These are phyloP conservation scores for Barbatosphaeria neglecta DNA, from an alignment of 495 filamentous ascomycete species.

Conservation along the genomic window DNA sequence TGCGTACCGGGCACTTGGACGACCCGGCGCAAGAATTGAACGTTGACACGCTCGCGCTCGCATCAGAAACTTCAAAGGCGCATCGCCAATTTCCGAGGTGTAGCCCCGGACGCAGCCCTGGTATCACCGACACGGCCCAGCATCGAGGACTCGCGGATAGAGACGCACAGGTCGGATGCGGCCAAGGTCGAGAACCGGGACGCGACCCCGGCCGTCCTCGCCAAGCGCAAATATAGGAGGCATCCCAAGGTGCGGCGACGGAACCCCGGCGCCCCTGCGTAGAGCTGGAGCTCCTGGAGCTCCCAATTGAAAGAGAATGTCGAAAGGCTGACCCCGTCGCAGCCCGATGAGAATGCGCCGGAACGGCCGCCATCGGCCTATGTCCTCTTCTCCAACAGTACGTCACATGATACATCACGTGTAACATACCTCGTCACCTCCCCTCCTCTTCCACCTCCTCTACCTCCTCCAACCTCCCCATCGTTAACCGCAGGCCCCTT, in stretches of 20 bases:
- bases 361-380: constrained; percentile 70
- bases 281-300: constrained; percentile 2
- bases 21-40: constrained; percentile 6
- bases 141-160: constrained; percentile 23
- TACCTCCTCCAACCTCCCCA: background rate
- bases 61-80: constrained; percentile 38
- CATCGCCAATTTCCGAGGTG: constrained; percentile 45
- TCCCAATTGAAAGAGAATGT: too few species aligned
- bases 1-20: too few species aligned
- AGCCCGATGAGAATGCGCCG: constrained; percentile 68
- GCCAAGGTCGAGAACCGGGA: constrained; percentile 23
- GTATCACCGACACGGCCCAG: constrained; percentile 24
- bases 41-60: constrained; percentile 7
- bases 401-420: constrained; percentile 14
- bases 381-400: constrained; percentile 75
- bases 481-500: background rate
- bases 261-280: background rate
- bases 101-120: constrained; percentile 36
- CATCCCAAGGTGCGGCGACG: constrained; percentile 55
- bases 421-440: too few species aligned
- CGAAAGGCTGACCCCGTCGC: constrained; percentile 1
- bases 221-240: constrained; percentile 64
- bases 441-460: background rate
- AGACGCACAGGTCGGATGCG: constrained; percentile 17
- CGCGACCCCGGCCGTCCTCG: constrained; percentile 10